Evolutionary conservation across 345 rosid species (phyloP), one percentile per base, ranked within the genome.

Genomic region (Barbarea vulgaris): DNA sequence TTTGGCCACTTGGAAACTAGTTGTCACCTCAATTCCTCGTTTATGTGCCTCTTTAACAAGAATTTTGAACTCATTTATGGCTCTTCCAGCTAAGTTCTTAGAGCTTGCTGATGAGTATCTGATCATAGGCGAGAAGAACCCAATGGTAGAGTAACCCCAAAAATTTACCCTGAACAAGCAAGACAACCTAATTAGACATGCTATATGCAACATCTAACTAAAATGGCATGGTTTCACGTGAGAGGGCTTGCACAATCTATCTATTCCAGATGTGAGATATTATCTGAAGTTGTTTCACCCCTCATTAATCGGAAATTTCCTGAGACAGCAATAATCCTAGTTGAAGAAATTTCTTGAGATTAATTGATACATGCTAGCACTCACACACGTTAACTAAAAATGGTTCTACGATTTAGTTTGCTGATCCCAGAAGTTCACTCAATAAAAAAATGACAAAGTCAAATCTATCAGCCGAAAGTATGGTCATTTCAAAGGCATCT

Each of bases 131-230:
- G 98, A 88, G 79, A 91, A 94, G 87, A 76, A 91, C 70, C 85
- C 87, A 83, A 94, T 56, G 44, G 97, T 90, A 18, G 98, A 94
- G 78, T 94, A 94, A 76, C 98, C 97, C 98, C 98, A 94, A 80
- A 94, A 94, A 69, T 94, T 94, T 80, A 86, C 80, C 96, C 97
- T 94, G 89, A 44, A 77, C 41, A 81, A 80, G 70, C 77, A 67
- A 81, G 18, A 25, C 31, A 58, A 28, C 30, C 31, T 34, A 53
- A 73, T 72, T 54, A 73, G 74, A 75, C 25, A 66, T 51, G 57
- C 41, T 25, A 62, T 47, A 18, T 17, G 62, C 36, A 36, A 64
- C 57, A 75, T 66, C 27, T 30, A 52, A 25, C 69, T 17, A 39
- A 22, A 28, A 51, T 53, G 41, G 51, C 15, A 31, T 69, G 7